Base-by-base conservation (phyloP, 768 basidiomycete genomes). In the Sarcomyxa edulis region DNA sequence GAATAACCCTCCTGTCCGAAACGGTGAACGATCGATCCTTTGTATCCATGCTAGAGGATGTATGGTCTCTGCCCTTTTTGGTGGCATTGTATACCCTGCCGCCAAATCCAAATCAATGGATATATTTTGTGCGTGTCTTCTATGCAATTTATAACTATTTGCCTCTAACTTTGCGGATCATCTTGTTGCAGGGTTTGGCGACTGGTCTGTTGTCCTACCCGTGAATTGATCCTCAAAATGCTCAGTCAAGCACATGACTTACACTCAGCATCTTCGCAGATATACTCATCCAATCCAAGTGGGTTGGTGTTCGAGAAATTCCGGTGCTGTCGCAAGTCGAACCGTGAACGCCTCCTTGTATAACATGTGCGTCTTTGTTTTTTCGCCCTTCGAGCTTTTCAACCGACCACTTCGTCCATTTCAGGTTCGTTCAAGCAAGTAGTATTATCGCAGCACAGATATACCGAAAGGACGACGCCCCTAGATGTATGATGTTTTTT, bases 51-150 rank as follows among this genome's bases (percentile, higher is more conserved):
- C 52, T 64, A 31, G 66, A 76, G 42, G 67, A 78, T 44, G 21
- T 80, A 3, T 85, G 82, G 82, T 55, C 65, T 0, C 56, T 84
- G 11, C 77, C 80, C 2, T 78, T 79, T 58, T 56, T 83, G 34
- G 60, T 84, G 20, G 76, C 76, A 0, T 40, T 80, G 11, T 74
- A 74, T 42, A 57, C 61, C 5, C 56, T 78, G 0, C 72, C 73
- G 0, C 57, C 51, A n/a, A 56, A 64, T 3, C 66, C 70, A 1
- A 74, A 72, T 34, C 71, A 62, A 16, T 78, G 76, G 77, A 33
- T 68, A 6, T 73, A 69, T 53, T 79, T 68, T 42, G 76, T 74
- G 26, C 28, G 71, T 50, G 39, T 14, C 33, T 44, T 4, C 32
- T 32, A 12, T 22, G 20, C 27, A 1, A 20, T 19, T 25, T 8